Percentiles rank a stretch among this genome's conserved stretches.
Evolutionary conservation across 1,139 yeast genomes (phyloP).

Genomic region (Yamadazyma membranifaciens): DNA sequence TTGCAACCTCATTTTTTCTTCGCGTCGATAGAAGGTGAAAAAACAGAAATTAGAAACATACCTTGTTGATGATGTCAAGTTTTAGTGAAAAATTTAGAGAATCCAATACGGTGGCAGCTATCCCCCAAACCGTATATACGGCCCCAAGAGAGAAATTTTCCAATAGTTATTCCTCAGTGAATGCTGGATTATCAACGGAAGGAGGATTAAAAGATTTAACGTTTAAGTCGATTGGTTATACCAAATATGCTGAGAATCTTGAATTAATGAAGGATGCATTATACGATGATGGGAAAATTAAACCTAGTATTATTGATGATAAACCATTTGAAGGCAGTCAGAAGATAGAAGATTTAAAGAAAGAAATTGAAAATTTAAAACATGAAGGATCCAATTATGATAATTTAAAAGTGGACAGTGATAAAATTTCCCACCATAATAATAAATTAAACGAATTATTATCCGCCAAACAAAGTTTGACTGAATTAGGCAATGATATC

Average conservation of each 20-base stretch:
- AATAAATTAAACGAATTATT: constrained; percentile 19
- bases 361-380: constrained; percentile 17
- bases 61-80: constrained; percentile 8
- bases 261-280: constrained; percentile 30
- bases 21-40: not conserved
- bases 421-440: constrained; percentile 8
- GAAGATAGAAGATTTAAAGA: constrained; percentile 17
- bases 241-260: constrained; percentile 35
- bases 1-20: constrained; percentile 1
- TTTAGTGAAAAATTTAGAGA: constrained; percentile 14
- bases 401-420: constrained; percentile 3
- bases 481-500: constrained; percentile 18
- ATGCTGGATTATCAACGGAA: constrained; percentile 44
- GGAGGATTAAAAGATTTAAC: constrained; percentile 47
- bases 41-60: not conserved
- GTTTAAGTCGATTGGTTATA: constrained; percentile 41
- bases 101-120: constrained; percentile 5
- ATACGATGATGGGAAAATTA: constrained; percentile 12
- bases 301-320: constrained; percentile 23
- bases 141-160: constrained; percentile 32
- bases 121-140: constrained; percentile 22
- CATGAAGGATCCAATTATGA: not conserved
- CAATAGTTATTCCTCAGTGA: constrained; percentile 40
- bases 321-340: constrained; percentile 18
- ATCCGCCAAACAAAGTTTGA: constrained; percentile 15